Evolutionary conservation across 2,329 filamentous ascomycete genomes (phyloP), one percentile per base, ranked within the genome.

Genomic region (Penicillium sp.): DNA sequence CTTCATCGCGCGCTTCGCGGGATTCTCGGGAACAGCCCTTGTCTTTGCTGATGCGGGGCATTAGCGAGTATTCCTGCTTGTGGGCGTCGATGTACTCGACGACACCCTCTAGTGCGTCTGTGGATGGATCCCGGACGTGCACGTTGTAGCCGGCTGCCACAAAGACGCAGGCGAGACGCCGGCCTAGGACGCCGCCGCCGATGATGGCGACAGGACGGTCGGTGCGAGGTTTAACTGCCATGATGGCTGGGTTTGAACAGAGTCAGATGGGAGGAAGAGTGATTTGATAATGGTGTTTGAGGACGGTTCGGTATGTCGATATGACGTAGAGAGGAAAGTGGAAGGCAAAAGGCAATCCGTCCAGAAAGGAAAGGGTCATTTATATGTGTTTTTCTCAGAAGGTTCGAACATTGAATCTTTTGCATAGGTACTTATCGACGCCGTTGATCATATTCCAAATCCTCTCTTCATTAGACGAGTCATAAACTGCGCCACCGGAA

Each of bases 161-260:
- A 58, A 72, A 70, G 38, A 66, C 63, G 1, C 75, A 67, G 24
- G 69, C 76, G 2, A 80, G 73, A 2, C 78, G 75, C 3, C 77
- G 73, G 50, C 78, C 78, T 6, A 79, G 71, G 56, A 77, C 72
- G 6, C 78, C 78, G 0, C 72, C 74, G n/a, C 79, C 79, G 55
- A 80, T 65, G 26, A 80, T 63, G 13, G 75, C 70, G 1, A 79
- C 72, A 15, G 76, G 75, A 1, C 77, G 76, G 35, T 59, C 53
- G 24, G 56, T 61, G 38, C 50, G 54, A 24, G 55, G 58, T 13
- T 50, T 53, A 12, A 37, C 35, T 19, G 37, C 33, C 58, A 60
- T 56, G 19, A 4, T n/a, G n/a, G 38, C 38, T 19, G 6, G 17
- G 17, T 42, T 42, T n/a, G 17, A 7, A 7, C 10, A 9, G n/a